Evolutionary conservation across 116 monocot species (phyloP).

Genomic region (Iris pallida): DNA sequence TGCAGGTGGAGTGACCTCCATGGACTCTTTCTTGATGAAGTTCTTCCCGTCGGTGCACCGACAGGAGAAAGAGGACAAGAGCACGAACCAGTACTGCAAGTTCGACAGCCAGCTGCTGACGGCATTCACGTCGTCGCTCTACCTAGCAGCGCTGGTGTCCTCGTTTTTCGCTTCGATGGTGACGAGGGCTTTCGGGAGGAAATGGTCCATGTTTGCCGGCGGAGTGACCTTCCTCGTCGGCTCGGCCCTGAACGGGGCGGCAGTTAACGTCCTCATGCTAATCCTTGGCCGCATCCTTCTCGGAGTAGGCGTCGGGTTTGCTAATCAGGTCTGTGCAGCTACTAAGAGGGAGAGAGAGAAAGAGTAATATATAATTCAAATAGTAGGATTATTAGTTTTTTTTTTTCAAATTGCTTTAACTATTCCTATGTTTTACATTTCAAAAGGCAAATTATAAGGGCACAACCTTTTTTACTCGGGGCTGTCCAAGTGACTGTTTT

Average conservation of each 20-base stretch:
- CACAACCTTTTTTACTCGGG: too few species aligned
- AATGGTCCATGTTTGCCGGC: slow-evolving; percentile 1
- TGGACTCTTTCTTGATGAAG: slow-evolving; percentile 39
- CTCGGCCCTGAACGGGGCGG: neutral
- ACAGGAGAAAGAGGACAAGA: slow-evolving; percentile 19
- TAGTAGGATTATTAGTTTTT: too few species aligned
- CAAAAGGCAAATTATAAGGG: too few species aligned
- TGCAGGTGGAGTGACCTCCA: slow-evolving; percentile 26
- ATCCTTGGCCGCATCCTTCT: neutral
- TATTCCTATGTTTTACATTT: too few species aligned
- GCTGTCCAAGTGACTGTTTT: too few species aligned
- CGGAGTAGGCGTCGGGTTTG: slow-evolving; percentile 4
- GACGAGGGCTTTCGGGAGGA: neutral
- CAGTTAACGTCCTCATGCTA: slow-evolving; percentile 2
- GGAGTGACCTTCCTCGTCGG: neutral
- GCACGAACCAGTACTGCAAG: slow-evolving; percentile 58
- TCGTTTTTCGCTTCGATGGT: slow-evolving; percentile 1
- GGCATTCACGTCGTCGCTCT: slow-evolving; percentile 8
- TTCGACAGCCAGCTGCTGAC: slow-evolving; percentile 53
- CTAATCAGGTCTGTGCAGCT: slow-evolving; percentile 12
- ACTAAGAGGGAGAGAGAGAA: too few species aligned
- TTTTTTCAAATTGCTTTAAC: neutral
- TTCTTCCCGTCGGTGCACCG: slow-evolving; percentile 51
- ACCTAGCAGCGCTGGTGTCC: slow-evolving; percentile 4
- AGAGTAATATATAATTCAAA: neutral